A percentile compares a stretch with the other conserved stretches of the same genome.
Conservation (phyloP, 2,329 filamentous ascomycete genomes). For the Pseudogymnoascus sp. region DNA sequence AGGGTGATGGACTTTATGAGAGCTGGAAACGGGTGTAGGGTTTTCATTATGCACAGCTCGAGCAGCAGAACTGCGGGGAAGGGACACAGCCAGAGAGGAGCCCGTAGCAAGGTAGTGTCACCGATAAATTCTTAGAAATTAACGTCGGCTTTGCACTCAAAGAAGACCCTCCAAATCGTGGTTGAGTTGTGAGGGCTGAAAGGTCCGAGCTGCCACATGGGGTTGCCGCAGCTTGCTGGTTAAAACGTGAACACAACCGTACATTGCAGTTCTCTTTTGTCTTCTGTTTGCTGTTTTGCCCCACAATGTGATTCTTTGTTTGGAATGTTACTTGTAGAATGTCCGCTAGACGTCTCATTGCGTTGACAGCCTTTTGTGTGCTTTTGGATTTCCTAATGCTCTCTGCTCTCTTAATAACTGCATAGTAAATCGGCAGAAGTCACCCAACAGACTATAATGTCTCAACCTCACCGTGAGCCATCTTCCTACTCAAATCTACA, state of each 20-base stretch:
- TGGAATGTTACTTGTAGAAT: not conserved
- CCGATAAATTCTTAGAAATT: too few species aligned
- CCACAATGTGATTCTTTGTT: not conserved
- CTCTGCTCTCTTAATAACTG: not conserved
- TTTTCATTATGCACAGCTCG: too few species aligned
- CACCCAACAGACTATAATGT: not conserved
- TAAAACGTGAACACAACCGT: not conserved
- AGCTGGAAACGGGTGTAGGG: too few species aligned
- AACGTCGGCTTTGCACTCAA: too few species aligned
- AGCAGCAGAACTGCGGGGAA: too few species aligned
- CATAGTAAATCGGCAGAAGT: not conserved
- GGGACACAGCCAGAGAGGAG: too few species aligned
- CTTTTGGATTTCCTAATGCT: not conserved
- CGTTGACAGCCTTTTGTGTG: not conserved
- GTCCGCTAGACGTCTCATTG: not conserved
- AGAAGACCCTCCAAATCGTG: too few species aligned
- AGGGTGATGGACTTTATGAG: too few species aligned
- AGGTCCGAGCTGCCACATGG: too few species aligned
- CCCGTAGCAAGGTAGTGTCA: too few species aligned
- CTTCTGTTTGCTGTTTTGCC: not conserved
- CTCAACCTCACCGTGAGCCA: not conserved
- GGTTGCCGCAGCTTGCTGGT: not conserved
- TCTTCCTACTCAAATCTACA: not conserved
- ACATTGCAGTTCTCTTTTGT: not conserved
- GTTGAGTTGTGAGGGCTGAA: too few species aligned